Base-by-base conservation (phyloP, 23 red algal genomes). In the Pyropia haitanensis region DNA sequence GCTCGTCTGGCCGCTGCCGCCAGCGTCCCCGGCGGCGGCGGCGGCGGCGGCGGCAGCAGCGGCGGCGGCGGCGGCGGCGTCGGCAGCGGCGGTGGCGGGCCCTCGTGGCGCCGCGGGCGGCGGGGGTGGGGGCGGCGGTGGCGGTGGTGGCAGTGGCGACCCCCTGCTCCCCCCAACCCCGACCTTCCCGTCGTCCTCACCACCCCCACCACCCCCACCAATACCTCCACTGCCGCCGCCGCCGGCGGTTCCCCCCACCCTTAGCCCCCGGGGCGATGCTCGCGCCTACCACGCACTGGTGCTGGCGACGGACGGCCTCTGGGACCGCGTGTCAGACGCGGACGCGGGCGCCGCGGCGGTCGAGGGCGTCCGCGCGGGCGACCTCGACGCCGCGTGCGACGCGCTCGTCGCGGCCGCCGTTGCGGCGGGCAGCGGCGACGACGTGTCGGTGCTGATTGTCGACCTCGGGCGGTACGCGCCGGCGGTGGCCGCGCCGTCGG, bases 301-400 rank as follows among this genome's bases (percentile, higher is more conserved):
- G 19, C 53, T 91, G 2, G 88, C 77, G 17, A 79, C 71, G 28
- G 88, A 91, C 58, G 88, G 88, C 21, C 74, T 91, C 32, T 91
- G 88, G 88, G 78, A 91, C 64, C 18, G 63, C 34, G 44, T 82
- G 12, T 46, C 18, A 8, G 77, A 62, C 27, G 75, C 30, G 0
- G 48, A 46, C n/a, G 27, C 34, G 5, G 73, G 72, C 52, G 60
- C 60, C 15, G 60, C 32, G 27, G 68, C 63, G 16, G 86, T 82
- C 20, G 63, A 77, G 18, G 32, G 52, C 39, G 56, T 67, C 14
- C 19, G 26, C 0, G 30, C 63, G 39, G 29, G 31, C 5, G 65
- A 79, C 32, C 46, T 88, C 30, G 67, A 88, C 39, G 60, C 26
- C 27, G 71, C 72, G 2, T 63, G 63, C 13, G 58, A 78, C 49